Base-by-base conservation (phyloP, 257 asterid genomes). In the Sherardia arvensis region DNA sequence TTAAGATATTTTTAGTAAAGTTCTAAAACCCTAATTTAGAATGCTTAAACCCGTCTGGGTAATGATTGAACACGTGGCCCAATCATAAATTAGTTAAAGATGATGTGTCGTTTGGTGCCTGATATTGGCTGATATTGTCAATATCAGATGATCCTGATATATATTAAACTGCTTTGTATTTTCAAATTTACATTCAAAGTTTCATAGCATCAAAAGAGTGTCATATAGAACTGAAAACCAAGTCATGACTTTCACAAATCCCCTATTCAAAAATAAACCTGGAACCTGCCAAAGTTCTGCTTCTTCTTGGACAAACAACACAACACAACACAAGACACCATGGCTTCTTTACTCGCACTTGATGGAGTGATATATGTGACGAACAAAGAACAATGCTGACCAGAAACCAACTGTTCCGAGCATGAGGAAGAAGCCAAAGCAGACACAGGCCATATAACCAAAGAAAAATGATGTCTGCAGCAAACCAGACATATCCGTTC, bases 371-470 rank as follows among this genome's bases (percentile, higher is more conserved):
- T 85, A 88, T 28, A 88, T 88, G 71, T 86, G 96, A 58, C 96
- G 95, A 5, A 88, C 92, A 61, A 88, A 88, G 80, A 88, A 84
- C 78, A 88, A 66, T 22, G 96, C 79, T 59, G 96, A 95, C 55
- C 96, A 91, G 76, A 88, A 88, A 1, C 96, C 96, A 27, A 88
- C 95, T 38, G 85, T 78, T 55, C 96, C 96, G 20, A 86, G 96
- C 96, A 88, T 84, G 55, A 88, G 95, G 74, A 88, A 88, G 82
- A 86, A 88, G 56, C 74, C 96, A 63, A 84, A 88, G 85, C 96
- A 88, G 2, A 88, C 68, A 34, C 84, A 80, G 14, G 95, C 94
- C 96, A 88, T 88, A 78, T 88, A 88, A 58, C 96, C 96, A 7
- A 88, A 88, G 78, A 77, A 77, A 30, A 77, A 77, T 0, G 81